These are phyloP conservation scores for Echria macrotheca DNA, from an alignment of 495 filamentous ascomycete species.

Conservation along the genomic window DNA sequence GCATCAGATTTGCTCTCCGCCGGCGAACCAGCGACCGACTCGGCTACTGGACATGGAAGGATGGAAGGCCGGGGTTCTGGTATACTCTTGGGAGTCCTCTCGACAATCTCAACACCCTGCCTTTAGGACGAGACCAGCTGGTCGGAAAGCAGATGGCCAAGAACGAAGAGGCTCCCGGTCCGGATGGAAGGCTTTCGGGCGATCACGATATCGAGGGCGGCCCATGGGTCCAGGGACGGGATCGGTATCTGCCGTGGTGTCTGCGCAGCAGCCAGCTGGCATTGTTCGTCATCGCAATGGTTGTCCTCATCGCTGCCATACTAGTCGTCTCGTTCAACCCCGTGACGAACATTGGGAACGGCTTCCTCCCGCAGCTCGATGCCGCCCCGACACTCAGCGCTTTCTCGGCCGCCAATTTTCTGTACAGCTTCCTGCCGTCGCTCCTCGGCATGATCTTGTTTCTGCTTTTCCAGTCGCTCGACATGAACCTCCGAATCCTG, in stretches of 20 bases:
- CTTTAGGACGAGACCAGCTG: conserved; percentile 20
- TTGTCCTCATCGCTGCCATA: conserved; percentile 65
- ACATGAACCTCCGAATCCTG: conserved; percentile 67
- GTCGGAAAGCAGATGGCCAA: conserved; percentile 30
- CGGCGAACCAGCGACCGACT: conserved; percentile 55
- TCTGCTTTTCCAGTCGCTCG: conserved; percentile 71
- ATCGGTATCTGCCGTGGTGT: conserved; percentile 74
- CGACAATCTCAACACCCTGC: conserved; percentile 25
- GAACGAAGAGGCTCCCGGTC: conserved; percentile 29
- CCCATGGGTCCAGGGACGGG: conserved; percentile 41
- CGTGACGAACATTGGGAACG: conserved; percentile 53
- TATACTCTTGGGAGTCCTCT: conserved; percentile 37
- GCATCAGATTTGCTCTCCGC: conserved; percentile 43
- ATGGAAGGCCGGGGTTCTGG: conserved; percentile 36
- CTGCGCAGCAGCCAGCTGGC: conserved; percentile 59
- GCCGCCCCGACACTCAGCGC: conserved; percentile 56
- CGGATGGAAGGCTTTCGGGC: conserved; percentile 30
- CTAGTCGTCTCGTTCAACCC: conserved; percentile 71
- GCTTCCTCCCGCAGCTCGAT: conserved; percentile 63
- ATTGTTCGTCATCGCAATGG: conserved; percentile 55
- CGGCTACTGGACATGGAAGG: conserved; percentile 73
- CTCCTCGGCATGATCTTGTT: conserved; percentile 70
- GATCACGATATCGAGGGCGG: conserved; percentile 28
- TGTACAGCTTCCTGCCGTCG: conserved; percentile 79
- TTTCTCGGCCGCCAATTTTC: conserved; percentile 81